Evolutionary conservation across 179 eudicot species (phyloP), one percentile per base, ranked within the genome.

Genomic region (Carnegiea gigantea): DNA sequence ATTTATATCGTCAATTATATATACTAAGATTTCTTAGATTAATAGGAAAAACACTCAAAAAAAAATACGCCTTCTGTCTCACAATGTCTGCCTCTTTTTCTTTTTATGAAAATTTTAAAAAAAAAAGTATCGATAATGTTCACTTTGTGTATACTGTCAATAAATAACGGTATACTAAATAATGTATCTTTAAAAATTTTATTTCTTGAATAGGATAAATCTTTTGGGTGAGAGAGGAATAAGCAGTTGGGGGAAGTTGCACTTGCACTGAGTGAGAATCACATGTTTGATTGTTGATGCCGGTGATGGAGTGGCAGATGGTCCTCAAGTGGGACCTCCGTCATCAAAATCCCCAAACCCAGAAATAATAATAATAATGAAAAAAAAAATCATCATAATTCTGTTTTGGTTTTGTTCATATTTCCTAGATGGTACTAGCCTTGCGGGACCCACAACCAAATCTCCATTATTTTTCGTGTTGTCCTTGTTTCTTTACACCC

Each of bases 381-480:
- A 65, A 65, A 24, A 26, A 26, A 65, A 54, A 11, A 17, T 54
- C 62, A 54, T 54, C 6, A 65, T n/a, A 26, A 8, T 1, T 23
- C 2, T n/a, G 5, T 23, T 23, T 60, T 5, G 6, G 6, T 38
- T 38, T 24, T n/a, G 28, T 62, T 62, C 26, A 30, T 62, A 62
- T 62, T 62, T 62, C 68, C 26, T 62, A 23, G 0, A 40, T 62
- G 71, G 71, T 24, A 65, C 33, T 65, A 26, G 71, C 71, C 71
- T 26, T 24, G 71, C 0, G 57, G 77, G 77, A 23, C 77, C 77
- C 57, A 40, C 28, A 40, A 73, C 57, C 54, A 73, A 73, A 73
- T 73, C 77, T 73, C 77, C 77, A 73, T 46, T 73, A 73, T 23
- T 72, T 73, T 73, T 73, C 57, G 77, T 73, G 77, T 73, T 73